A percentile compares a stretch with the other conserved stretches of the same genome.
Conservation (phyloP, 2,329 filamentous ascomycete species). For the Grosmannia penicillata region DNA sequence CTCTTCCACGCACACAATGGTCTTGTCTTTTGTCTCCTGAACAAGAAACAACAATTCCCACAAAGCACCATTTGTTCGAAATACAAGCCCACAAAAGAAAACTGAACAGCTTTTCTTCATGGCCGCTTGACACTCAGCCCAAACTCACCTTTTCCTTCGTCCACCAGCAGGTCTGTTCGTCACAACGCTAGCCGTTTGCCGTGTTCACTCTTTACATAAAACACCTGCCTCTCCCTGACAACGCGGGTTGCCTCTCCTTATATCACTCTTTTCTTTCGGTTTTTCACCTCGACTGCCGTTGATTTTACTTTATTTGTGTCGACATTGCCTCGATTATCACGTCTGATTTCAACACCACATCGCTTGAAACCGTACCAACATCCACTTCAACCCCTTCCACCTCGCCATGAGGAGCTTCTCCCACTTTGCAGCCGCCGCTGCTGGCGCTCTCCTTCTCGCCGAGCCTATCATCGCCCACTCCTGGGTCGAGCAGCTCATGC, state of each 20-base stretch:
- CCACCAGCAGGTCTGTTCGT: background rate
- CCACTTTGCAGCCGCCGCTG: background rate
- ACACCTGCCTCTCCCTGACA: background rate
- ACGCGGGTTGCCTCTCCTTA: background rate
- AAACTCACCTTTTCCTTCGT: background rate
- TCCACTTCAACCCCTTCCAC: background rate
- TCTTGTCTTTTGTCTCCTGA: background rate
- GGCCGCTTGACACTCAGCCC: background rate
- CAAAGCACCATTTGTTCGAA: background rate
- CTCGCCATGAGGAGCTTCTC: slow-evolving; percentile 5
- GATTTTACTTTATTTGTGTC: too few species aligned
- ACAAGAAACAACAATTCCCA: background rate
- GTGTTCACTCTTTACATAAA: background rate
- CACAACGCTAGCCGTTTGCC: background rate
- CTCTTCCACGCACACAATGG: background rate
- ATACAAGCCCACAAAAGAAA: background rate
- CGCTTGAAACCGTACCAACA: background rate
- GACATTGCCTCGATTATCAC: too few species aligned
- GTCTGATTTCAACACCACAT: too few species aligned
- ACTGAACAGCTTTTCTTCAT: background rate
- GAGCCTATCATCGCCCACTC: slow-evolving; percentile 43
- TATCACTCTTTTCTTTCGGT: background rate
- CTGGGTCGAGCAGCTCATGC: slow-evolving; percentile 67
- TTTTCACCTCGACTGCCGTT: background rate
- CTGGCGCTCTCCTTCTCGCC: background rate